Percentiles rank a stretch among this genome's conserved stretches.
Evolutionary conservation across 2,329 filamentous ascomycete genomes (phyloP).

Genomic region (Polychaeton citri): DNA sequence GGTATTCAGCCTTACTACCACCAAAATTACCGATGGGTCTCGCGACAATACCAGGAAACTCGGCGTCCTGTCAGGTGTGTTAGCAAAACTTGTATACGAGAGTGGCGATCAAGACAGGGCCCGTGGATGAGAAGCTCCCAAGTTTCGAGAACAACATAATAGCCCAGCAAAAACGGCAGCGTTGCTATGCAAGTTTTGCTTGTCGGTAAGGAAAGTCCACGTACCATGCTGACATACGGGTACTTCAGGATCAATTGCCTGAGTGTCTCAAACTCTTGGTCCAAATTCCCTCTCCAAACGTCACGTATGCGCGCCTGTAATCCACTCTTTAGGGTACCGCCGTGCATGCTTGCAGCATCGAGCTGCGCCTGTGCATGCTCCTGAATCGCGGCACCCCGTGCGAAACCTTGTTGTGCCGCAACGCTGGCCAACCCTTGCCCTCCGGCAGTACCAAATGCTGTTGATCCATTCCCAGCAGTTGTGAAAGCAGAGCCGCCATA

Average conservation of each 20-base stretch:
- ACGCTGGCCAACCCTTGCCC: conserved; percentile 68
- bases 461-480: conserved; percentile 13
- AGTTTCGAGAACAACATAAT: too few species aligned
- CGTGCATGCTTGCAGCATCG: conserved; percentile 17
- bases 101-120: too few species aligned
- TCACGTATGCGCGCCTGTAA: conserved; percentile 77
- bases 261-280: conserved; percentile 78
- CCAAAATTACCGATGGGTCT: conserved; percentile 89
- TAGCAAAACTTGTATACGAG: neutral
- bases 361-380: conserved; percentile 31
- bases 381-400: conserved; percentile 51
- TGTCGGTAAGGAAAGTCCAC: too few species aligned
- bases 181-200: too few species aligned
- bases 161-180: too few species aligned
- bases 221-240: conserved; percentile 97
- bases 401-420: conserved; percentile 77
- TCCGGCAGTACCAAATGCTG: conserved; percentile 12
- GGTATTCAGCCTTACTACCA: conserved; percentile 82
- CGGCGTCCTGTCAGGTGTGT: conserved; percentile 59
- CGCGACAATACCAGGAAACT: conserved; percentile 95
- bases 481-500: conserved; percentile 17
- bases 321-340: conserved; percentile 38
- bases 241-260: conserved; percentile 78
- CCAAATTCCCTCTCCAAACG: conserved; percentile 86
- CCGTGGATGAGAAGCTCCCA: too few species aligned